These are phyloP conservation scores for Aspergillus viridinutans DNA, from an alignment of 2,329 filamentous ascomycete species.

Conservation along the genomic window DNA sequence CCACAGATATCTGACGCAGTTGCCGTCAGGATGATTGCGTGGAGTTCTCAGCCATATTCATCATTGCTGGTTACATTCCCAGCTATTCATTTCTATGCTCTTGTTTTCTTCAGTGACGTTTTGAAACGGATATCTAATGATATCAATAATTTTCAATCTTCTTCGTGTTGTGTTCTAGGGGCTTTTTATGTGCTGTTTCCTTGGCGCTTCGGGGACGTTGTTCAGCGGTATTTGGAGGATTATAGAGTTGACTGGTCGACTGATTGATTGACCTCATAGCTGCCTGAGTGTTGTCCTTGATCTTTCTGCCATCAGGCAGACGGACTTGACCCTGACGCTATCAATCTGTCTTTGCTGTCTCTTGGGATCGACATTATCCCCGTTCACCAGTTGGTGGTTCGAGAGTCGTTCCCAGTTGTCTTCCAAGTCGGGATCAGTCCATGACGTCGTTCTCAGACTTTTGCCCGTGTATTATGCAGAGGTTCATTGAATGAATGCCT, in stretches of 20 bases:
- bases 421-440: not conserved
- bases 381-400: not conserved
- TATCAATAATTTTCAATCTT: constrained; percentile 30
- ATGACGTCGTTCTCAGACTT: not conserved
- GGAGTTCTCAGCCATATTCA: constrained; percentile 2
- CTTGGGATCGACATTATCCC: not conserved
- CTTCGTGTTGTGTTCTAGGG: constrained; percentile 29
- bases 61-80: constrained; percentile 6
- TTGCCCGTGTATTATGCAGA: not conserved
- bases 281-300: constrained; percentile 9
- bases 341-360: not conserved
- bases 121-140: constrained; percentile 30
- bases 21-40: constrained; percentile 10
- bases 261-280: constrained; percentile 13
- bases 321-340: not conserved
- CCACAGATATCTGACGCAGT: constrained; percentile 14
- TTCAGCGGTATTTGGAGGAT: constrained; percentile 27
- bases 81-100: constrained; percentile 8
- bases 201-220: constrained; percentile 35
- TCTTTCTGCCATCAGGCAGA: constrained; percentile 3
- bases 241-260: constrained; percentile 20
- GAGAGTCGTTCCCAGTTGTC: not conserved
- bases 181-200: constrained; percentile 26
- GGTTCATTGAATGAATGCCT: too few species aligned
- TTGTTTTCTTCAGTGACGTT: constrained; percentile 17